Conservation (phyloP, 2,329 filamentous ascomycete genomes). For the Penicillium sp. region DNA sequence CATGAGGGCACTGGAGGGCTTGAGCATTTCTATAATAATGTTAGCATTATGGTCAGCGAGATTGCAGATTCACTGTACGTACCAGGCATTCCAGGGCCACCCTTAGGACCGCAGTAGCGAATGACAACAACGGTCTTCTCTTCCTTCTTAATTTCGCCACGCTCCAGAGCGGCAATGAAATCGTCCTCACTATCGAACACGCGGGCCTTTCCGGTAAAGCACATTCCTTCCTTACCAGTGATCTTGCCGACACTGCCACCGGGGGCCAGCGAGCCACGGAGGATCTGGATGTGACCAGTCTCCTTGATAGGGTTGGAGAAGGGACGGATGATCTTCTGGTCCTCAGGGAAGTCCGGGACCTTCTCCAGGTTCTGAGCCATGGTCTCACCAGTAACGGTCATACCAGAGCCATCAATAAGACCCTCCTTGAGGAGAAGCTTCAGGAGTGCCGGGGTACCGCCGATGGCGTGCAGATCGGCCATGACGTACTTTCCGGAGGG, state of each 20-base stretch:
- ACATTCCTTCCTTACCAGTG: conserved; percentile 69
- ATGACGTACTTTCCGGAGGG: conserved; percentile 67
- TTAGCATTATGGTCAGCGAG: conserved; percentile 51
- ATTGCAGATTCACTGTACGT: conserved; percentile 8
- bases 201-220: conserved; percentile 66
- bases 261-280: conserved; percentile 66
- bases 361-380: conserved; percentile 59
- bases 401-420: conserved; percentile 57
- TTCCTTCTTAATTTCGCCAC: conserved; percentile 67
- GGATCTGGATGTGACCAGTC: conserved; percentile 71
- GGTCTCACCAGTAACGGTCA: conserved; percentile 60
- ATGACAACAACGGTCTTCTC: conserved; percentile 76
- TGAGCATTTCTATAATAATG: conserved; percentile 63
- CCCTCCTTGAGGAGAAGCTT: conserved; percentile 59
- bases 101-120: conserved; percentile 71
- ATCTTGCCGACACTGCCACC: conserved; percentile 72
- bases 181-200: conserved; percentile 68
- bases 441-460: conserved; percentile 57
- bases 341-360: conserved; percentile 61
- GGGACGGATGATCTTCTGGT: conserved; percentile 68
- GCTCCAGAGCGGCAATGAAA: conserved; percentile 66
- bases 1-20: conserved; percentile 70
- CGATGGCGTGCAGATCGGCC: conserved; percentile 56
- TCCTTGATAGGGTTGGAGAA: conserved; percentile 66
- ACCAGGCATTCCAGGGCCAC: conserved; percentile 66